phyloP scores from a whole-genome alignment of 2,329 filamentous ascomycete species.

The Neonectria faginata region DNA sequence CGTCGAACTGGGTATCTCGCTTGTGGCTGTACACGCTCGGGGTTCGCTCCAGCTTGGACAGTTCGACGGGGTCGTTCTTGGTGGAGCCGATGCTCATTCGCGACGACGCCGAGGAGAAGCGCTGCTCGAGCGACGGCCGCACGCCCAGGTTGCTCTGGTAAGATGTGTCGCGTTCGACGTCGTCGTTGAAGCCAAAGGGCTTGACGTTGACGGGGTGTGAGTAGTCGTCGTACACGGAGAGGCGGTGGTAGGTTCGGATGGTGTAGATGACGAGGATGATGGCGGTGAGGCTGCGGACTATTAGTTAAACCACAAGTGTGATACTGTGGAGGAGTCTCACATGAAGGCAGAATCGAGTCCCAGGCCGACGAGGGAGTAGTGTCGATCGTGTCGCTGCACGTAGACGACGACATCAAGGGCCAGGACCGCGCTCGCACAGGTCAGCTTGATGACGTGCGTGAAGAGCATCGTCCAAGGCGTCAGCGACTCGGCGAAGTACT shows the following conservation, averaged over 20 bases:
- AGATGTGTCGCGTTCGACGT: constrained; percentile 44
- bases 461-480: constrained; percentile 67
- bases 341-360: constrained; percentile 61
- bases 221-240: constrained; percentile 63
- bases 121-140: constrained; percentile 46
- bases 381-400: constrained; percentile 55
- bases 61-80: constrained; percentile 37
- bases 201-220: constrained; percentile 62
- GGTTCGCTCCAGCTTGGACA: constrained; percentile 41
- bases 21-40: constrained; percentile 56
- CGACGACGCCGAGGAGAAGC: constrained; percentile 43
- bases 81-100: constrained; percentile 48
- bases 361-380: constrained; percentile 63
- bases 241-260: constrained; percentile 59
- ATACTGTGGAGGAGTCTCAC: constrained; percentile 51
- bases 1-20: constrained; percentile 61
- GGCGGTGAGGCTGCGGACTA: constrained; percentile 49
- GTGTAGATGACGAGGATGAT: constrained; percentile 61
- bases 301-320: constrained; percentile 11
- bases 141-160: constrained; percentile 37
- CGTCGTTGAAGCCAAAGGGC: constrained; percentile 58
- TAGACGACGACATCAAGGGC: constrained; percentile 66
- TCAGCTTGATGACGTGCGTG: constrained; percentile 62
- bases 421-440: constrained; percentile 60
- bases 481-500: constrained; percentile 60